Evolutionary conservation across 495 filamentous ascomycete species (phyloP).

Genomic region (Aspergillus cristatus): DNA sequence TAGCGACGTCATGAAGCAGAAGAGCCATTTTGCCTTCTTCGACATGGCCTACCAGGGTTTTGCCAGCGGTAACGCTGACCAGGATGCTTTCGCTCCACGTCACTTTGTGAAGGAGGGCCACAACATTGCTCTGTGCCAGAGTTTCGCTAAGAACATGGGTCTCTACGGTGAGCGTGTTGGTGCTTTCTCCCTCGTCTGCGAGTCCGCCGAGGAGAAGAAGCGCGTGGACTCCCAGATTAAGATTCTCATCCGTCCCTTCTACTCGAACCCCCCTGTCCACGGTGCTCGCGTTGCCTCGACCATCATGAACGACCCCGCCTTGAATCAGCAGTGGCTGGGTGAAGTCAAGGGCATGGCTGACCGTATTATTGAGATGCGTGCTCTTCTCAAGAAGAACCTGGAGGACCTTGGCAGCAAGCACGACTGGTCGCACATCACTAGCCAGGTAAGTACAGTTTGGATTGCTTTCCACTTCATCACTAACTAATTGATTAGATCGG

Average conservation of each 20-base stretch:
- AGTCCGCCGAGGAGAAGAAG: constrained; percentile 81
- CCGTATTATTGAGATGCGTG: constrained; percentile 97
- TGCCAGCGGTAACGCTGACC: constrained; percentile 82
- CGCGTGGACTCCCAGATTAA: constrained; percentile 96
- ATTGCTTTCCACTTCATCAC: too few species aligned
- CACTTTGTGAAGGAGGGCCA: constrained; percentile 91
- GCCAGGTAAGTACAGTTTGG: constrained; percentile 42
- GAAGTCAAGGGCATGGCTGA: constrained; percentile 99
- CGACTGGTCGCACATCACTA: constrained; percentile 98
- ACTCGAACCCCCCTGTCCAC: constrained; percentile 96
- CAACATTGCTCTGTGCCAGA: constrained; percentile 80
- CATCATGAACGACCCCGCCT: constrained; percentile 78
- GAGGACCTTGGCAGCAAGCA: constrained; percentile 90
- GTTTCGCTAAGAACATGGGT: constrained; percentile 99
- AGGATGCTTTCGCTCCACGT: constrained; percentile 84
- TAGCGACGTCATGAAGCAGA: constrained; percentile 77
- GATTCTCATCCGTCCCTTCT: constrained; percentile 92
- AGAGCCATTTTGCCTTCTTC: constrained; percentile 92
- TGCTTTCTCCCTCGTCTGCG: constrained; percentile 87
- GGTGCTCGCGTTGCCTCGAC: constrained; percentile 87
- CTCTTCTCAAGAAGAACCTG: constrained; percentile 83
- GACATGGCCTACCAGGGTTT: constrained; percentile 99
- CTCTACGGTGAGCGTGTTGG: constrained; percentile 98
- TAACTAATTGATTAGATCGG: constrained; percentile 53
- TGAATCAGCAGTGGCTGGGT: constrained; percentile 89